Evolutionary conservation across 495 filamentous ascomycete genomes (phyloP).

Genomic region (Neurospora sp.): DNA sequence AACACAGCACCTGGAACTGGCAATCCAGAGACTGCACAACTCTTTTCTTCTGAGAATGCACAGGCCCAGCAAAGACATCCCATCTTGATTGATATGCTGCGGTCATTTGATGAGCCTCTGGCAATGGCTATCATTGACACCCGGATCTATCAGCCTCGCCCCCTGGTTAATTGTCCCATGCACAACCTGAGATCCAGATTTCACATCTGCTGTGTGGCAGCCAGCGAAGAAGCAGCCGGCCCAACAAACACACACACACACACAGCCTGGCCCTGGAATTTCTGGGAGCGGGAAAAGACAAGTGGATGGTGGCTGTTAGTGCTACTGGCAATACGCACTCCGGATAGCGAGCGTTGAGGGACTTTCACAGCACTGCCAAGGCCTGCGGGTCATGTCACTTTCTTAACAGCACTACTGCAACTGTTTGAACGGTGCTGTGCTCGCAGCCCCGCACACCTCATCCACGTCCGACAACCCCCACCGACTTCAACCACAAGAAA

Average conservation of each 20-base stretch:
- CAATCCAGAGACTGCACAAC: background rate
- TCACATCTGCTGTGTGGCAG: background rate
- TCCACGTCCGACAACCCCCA: background rate
- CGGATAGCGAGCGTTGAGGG: background rate
- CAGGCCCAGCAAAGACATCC: background rate
- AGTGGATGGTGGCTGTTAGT: background rate
- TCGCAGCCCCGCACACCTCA: background rate
- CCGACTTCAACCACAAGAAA: background rate
- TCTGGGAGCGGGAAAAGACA: background rate
- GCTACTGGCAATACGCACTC: background rate
- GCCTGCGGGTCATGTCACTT: background rate
- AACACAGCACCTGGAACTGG: background rate
- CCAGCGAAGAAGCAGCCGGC: background rate
- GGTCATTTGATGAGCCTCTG: slow-evolving; percentile 10
- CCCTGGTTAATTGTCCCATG: slow-evolving; percentile 20
- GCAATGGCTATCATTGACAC: slow-evolving; percentile 17
- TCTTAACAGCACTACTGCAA: background rate
- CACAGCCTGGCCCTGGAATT: background rate
- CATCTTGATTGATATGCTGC: slow-evolving; percentile 10
- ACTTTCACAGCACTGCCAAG: background rate
- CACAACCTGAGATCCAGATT: slow-evolving; percentile 10
- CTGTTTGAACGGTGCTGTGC: background rate
- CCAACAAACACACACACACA: background rate
- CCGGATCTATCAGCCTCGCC: slow-evolving; percentile 3
- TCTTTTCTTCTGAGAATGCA: background rate